phyloP scores from a whole-genome alignment of 2,329 filamentous ascomycete species.

The Cercospora sesami region DNA sequence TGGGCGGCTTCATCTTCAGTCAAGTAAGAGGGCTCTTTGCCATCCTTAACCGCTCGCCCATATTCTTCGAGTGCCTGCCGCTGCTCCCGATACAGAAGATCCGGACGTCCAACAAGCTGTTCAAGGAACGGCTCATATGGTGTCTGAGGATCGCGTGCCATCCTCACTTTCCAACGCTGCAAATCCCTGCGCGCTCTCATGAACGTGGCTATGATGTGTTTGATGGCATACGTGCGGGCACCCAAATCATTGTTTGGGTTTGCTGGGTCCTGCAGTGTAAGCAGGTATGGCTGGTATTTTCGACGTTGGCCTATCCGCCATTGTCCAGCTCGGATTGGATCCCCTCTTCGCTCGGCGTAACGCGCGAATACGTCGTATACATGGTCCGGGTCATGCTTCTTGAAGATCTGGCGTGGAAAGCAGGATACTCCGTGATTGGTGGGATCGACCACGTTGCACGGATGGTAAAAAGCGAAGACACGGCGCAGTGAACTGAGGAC shows the following conservation, averaged over 20 bases:
- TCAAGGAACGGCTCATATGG: conserved; percentile 22
- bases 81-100: conserved; percentile 30
- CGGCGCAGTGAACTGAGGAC: conserved; percentile 47
- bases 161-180: background rate
- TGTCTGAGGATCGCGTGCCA: background rate
- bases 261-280: conserved; percentile 61
- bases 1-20: background rate
- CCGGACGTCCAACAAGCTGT: conserved; percentile 33
- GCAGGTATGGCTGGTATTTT: conserved; percentile 43
- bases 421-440: conserved; percentile 39
- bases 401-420: conserved; percentile 44
- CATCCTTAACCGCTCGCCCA: conserved; percentile 20
- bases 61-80: conserved; percentile 31
- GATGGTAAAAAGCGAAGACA: conserved; percentile 53
- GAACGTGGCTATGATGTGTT: conserved; percentile 52
- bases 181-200: background rate
- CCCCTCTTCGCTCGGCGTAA: conserved; percentile 23
- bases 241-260: conserved; percentile 60
- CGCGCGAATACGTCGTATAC: conserved; percentile 11
- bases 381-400: conserved; percentile 30
- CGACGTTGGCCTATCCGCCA: conserved; percentile 41
- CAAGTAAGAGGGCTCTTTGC: background rate
- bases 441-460: background rate
- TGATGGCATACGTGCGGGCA: conserved; percentile 49
- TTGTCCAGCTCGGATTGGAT: conserved; percentile 36